phyloP scores from a whole-genome alignment of 1,139 yeast species.

The Hansenula lynferdii region DNA sequence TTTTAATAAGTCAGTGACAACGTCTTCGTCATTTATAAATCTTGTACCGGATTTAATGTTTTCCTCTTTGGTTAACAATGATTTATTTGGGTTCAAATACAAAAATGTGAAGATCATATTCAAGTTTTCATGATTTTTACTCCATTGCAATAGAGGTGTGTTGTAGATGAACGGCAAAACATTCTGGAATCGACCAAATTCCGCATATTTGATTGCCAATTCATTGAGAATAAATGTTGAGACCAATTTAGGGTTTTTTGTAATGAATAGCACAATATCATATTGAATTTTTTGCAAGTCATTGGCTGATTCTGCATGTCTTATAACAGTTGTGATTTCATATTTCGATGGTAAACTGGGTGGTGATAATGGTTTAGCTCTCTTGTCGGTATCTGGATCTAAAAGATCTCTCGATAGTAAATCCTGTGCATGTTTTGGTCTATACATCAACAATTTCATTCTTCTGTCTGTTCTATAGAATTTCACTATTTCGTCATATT shows the following conservation, averaged over 20 bases:
- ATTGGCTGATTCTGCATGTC: constrained; percentile 24
- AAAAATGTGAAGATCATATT: constrained; percentile 15
- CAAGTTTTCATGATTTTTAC: constrained; percentile 7
- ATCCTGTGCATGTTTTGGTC: constrained; percentile 41
- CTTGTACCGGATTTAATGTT: constrained; percentile 10
- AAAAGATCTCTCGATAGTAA: constrained; percentile 54
- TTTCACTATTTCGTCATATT: constrained; percentile 16
- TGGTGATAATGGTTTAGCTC: constrained; percentile 32
- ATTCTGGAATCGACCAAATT: constrained; percentile 20
- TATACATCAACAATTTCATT: constrained; percentile 37
- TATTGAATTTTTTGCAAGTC: constrained; percentile 29
- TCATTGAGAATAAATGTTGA: constrained; percentile 25
- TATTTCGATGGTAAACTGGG: constrained; percentile 30
- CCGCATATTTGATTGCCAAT: constrained; percentile 25
- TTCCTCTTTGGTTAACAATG: too few relatives aligned
- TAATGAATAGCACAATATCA: constrained; percentile 22
- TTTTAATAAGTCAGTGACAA: constrained; percentile 14
- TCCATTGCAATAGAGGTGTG: too few relatives aligned
- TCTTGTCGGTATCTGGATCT: constrained; percentile 34
- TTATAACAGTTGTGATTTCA: constrained; percentile 24
- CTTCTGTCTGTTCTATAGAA: constrained; percentile 27
- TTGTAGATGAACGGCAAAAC: constrained; percentile 17
- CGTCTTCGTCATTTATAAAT: constrained; percentile 2
- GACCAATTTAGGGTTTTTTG: constrained; percentile 23
- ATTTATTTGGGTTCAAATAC: constrained; percentile 18